Evolutionary conservation across 2,329 filamentous ascomycete genomes (phyloP).

Genomic region (Juglanconis juglandina): DNA sequence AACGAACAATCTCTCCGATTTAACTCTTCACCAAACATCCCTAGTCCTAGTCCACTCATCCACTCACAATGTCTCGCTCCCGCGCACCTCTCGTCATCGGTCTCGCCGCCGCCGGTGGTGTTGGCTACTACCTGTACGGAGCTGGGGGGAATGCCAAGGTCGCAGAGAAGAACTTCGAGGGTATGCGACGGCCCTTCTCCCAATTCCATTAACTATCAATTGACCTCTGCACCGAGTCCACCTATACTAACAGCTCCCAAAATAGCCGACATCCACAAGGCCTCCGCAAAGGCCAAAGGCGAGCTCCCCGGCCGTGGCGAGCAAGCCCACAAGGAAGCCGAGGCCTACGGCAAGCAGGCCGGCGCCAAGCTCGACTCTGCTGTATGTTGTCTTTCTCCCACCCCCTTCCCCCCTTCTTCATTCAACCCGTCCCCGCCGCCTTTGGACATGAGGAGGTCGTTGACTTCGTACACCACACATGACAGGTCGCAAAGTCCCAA

Average conservation of each 20-base stretch:
- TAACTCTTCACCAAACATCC: neutral
- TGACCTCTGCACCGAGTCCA: neutral
- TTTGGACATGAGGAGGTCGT: neutral
- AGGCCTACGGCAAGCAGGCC: constrained; percentile 57
- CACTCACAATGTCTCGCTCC: constrained; percentile 43
- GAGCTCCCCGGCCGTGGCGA: constrained; percentile 61
- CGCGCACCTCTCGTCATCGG: constrained; percentile 52
- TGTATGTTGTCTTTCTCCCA: constrained; percentile 46
- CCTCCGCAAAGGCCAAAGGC: constrained; percentile 62
- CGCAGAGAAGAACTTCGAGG: constrained; percentile 82
- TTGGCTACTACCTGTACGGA: constrained; percentile 87
- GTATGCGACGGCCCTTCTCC: constrained; percentile 45
- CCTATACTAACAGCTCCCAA: no score
- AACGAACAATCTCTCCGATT: neutral
- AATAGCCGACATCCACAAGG: constrained; percentile 71
- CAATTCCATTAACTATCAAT: neutral
- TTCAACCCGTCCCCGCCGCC: no score
- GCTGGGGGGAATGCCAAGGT: constrained; percentile 77
- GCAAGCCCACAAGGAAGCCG: constrained; percentile 62
- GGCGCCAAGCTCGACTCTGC: constrained; percentile 66
- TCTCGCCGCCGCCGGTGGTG: constrained; percentile 61
- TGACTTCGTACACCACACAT: constrained; percentile 33
- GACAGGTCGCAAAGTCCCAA: constrained; percentile 60
- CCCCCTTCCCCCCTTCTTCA: neutral
- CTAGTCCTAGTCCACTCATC: neutral